A percentile compares a stretch with the other conserved stretches of the same genome.
phyloP scores from a whole-genome alignment of 306 rosid species.

The Hippophae tibetana region DNA sequence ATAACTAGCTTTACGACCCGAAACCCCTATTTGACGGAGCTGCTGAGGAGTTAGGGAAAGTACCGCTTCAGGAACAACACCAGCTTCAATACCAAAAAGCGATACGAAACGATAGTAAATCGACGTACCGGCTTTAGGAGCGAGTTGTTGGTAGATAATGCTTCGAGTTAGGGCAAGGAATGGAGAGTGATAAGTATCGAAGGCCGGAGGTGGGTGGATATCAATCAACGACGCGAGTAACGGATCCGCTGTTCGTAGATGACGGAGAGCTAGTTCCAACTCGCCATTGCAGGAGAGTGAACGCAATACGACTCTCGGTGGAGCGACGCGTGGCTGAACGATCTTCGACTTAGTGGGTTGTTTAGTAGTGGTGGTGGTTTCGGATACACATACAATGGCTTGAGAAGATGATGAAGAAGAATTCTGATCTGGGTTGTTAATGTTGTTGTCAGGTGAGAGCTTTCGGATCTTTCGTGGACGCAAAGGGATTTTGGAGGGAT shows the following conservation, averaged over 20 bases:
- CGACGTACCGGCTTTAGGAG: constrained; percentile 87
- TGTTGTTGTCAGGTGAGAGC: constrained; percentile 44
- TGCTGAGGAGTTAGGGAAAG: constrained; percentile 64
- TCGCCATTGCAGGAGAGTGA: constrained; percentile 72
- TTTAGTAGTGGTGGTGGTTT: constrained; percentile 9
- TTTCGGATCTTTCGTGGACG: constrained; percentile 94
- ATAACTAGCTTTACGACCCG: constrained; percentile 87
- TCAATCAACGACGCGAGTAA: constrained; percentile 63
- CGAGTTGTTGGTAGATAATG: constrained; percentile 92
- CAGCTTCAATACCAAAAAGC: constrained; percentile 68
- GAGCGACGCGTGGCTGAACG: constrained; percentile 37
- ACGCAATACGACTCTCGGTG: constrained; percentile 36
- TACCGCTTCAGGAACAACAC: constrained; percentile 73
- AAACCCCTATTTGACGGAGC: constrained; percentile 91
- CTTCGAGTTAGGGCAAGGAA: constrained; percentile 83
- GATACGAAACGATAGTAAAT: constrained; percentile 80
- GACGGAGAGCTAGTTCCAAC: constrained; percentile 70
- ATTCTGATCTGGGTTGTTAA: constrained; percentile 30
- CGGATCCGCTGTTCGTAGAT: constrained; percentile 77
- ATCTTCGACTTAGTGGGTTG: constrained; percentile 28
- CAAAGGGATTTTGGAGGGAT: constrained; percentile 83
- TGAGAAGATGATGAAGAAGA: constrained; percentile 38
- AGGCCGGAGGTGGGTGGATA: constrained; percentile 57
- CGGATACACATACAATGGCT: constrained; percentile 17
- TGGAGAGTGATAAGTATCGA: constrained; percentile 71